phyloP scores from a whole-genome alignment of 2,329 filamentous ascomycete species.

The Seiridium unicorne region DNA sequence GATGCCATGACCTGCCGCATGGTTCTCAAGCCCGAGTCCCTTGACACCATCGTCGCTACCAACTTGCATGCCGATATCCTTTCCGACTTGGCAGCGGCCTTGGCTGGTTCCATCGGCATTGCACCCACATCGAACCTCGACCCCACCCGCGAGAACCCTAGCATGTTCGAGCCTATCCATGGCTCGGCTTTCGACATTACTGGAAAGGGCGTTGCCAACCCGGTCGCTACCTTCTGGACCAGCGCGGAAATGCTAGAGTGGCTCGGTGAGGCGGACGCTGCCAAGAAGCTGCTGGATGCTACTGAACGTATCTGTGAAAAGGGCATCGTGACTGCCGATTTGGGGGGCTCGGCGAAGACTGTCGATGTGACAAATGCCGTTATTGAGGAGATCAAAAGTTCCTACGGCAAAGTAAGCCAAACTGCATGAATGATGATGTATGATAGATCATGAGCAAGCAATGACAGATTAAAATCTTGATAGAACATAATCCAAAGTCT shows the following conservation, averaged over 20 bases:
- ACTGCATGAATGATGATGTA: not conserved
- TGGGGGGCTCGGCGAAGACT: slow-evolving; percentile 45
- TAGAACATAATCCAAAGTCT: too few relatives aligned
- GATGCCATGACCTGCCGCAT: slow-evolving; percentile 66
- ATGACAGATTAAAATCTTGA: not conserved
- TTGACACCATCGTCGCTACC: slow-evolving; percentile 64
- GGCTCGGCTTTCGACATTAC: slow-evolving; percentile 59
- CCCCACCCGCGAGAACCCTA: slow-evolving; percentile 51
- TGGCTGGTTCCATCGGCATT: slow-evolving; percentile 71
- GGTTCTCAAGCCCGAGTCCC: slow-evolving; percentile 56
- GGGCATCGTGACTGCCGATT: slow-evolving; percentile 51
- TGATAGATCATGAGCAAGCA: not conserved
- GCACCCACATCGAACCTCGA: slow-evolving; percentile 70
- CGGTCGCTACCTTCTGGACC: slow-evolving; percentile 59
- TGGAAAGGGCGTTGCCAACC: slow-evolving; percentile 55
- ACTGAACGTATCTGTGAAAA: slow-evolving; percentile 52
- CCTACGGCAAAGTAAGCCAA: slow-evolving; percentile 8
- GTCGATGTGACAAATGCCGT: slow-evolving; percentile 34
- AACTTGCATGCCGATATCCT: slow-evolving; percentile 66
- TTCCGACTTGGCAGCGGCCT: slow-evolving; percentile 65
- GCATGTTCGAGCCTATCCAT: slow-evolving; percentile 63
- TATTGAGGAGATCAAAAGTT: slow-evolving; percentile 17
- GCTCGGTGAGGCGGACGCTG: slow-evolving; percentile 53
- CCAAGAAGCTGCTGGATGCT: slow-evolving; percentile 45
- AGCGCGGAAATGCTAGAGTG: slow-evolving; percentile 57